Percentiles rank a stretch among this genome's conserved stretches.
phyloP scores from a whole-genome alignment of 2,329 filamentous ascomycete species.

The Colletotrichum lupini region DNA sequence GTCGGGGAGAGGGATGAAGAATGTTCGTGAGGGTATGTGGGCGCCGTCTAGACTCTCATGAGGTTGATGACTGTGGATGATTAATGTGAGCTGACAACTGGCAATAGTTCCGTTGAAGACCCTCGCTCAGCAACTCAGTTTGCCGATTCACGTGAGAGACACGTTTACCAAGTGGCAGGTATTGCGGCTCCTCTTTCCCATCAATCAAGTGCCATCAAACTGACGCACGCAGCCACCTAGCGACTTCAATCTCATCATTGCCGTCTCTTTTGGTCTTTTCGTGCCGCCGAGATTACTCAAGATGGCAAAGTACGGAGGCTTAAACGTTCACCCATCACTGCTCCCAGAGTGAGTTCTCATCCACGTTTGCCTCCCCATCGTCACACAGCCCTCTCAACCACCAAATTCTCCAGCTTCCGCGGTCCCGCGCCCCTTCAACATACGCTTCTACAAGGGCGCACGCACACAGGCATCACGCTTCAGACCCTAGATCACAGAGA shows the following conservation, averaged over 20 bases:
- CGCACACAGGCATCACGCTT: conserved; percentile 79
- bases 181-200: conserved; percentile 42
- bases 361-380: neutral
- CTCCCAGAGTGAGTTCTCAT: conserved; percentile 75
- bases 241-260: conserved; percentile 81
- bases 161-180: conserved; percentile 87
- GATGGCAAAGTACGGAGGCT: conserved; percentile 80
- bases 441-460: conserved; percentile 74
- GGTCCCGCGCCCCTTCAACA: conserved; percentile 90
- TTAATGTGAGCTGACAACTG: neutral
- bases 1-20: conserved; percentile 80
- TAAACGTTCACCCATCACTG: conserved; percentile 94
- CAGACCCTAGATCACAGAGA: conserved; percentile 82
- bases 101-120: conserved; percentile 76
- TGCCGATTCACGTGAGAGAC: conserved; percentile 80
- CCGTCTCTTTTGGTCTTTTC: conserved; percentile 94
- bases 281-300: conserved; percentile 81
- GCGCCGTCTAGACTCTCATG: neutral
- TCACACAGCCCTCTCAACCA: conserved; percentile 9
- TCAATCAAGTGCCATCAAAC: neutral
- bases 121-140: conserved; percentile 69
- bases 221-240: conserved; percentile 61
- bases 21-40: conserved; percentile 69
- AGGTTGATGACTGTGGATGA: neutral
- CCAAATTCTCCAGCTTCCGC: conserved; percentile 67